Evolutionary conservation across 2,329 filamentous ascomycete genomes (phyloP), one percentile per base, ranked within the genome.

Genomic region (Thelonectria olida): DNA sequence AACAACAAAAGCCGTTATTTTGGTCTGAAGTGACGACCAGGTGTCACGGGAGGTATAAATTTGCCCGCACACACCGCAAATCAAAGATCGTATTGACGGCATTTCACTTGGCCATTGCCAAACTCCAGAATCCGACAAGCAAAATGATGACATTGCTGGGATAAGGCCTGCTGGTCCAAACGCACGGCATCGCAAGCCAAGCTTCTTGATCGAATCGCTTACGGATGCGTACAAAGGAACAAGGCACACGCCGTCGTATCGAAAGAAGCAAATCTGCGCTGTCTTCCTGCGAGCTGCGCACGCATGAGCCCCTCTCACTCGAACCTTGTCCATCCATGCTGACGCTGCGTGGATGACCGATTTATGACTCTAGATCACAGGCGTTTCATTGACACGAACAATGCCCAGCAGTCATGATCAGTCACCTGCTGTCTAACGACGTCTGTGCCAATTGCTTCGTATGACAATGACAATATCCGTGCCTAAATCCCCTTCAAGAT

Each of bases 201-300:
- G 19, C 13, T 19, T 42, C 19, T 15, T 17, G 17, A 49, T 48
- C 44, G 34, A 42, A 49, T 56, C 44, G 44, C 53, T 44, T 48
- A 48, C n/a, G n/a, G n/a, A n/a, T n/a, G n/a, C n/a, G n/a, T n/a
- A n/a, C 25, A 44, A 31, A 39, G 17, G 41, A 41, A 22, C 34
- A 27, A 23, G 27, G 45, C 45, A 31, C 27, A n/a, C 22, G 28
- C 20, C 13, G 23, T 34, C 20, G 31, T 42, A 50, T 53, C 20
- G 49, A 38, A 52, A 45, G 42, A 45, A 45, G 42, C 25, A 48
- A 38, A 50, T 23, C 22, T 44, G 34, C 42, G 22, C 36, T 45
- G 47, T 42, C 45, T 54, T 36, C 45, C 47, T 59, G 42, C 36
- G 25, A 27, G 45, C 39, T 53, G 44, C 34, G 38, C 34, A 48